These are phyloP conservation scores for Penicillium sp. DNA, from an alignment of 2,329 filamentous ascomycete genomes.

Conservation along the genomic window DNA sequence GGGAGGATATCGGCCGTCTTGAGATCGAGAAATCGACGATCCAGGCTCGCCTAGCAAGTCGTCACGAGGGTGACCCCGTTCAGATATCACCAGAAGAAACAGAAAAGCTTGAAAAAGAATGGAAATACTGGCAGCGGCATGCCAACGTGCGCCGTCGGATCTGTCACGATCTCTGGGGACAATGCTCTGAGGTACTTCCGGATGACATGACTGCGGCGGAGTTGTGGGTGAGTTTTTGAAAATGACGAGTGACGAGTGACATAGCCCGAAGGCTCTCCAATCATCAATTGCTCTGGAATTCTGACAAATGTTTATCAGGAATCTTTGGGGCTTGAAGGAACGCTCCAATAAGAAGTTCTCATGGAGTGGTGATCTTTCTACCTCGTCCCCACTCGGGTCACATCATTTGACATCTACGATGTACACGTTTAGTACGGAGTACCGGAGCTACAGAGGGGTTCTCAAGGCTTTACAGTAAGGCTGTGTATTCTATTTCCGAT, in stretches of 20 bases:
- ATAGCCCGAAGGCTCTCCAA: background rate
- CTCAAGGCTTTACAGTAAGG: background rate
- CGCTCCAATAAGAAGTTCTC: constrained; percentile 24
- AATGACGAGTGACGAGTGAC: background rate
- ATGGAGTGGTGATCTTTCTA: constrained; percentile 20
- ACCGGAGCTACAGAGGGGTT: background rate
- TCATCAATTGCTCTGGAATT: constrained; percentile 8
- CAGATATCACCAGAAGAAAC: constrained; percentile 52
- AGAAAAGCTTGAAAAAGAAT: constrained; percentile 47
- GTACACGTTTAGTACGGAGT: background rate
- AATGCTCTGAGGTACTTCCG: constrained; percentile 49
- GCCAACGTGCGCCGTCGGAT: constrained; percentile 49
- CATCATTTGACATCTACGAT: constrained; percentile 25
- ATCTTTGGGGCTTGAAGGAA: constrained; percentile 41
- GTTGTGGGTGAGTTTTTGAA: constrained; percentile 46
- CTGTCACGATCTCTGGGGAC: constrained; percentile 52
- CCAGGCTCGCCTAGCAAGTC: constrained; percentile 39
- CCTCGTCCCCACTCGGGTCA: constrained; percentile 18
- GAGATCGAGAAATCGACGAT: constrained; percentile 48
- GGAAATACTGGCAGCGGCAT: constrained; percentile 46
- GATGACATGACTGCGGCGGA: constrained; percentile 50
- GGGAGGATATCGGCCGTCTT: constrained; percentile 44
- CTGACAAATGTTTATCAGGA: constrained; percentile 28
- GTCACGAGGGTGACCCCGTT: constrained; percentile 41
- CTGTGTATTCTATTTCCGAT: background rate